Base-by-base conservation (phyloP, 768 basidiomycete genomes). In the Stropharia rugosoannulata region DNA sequence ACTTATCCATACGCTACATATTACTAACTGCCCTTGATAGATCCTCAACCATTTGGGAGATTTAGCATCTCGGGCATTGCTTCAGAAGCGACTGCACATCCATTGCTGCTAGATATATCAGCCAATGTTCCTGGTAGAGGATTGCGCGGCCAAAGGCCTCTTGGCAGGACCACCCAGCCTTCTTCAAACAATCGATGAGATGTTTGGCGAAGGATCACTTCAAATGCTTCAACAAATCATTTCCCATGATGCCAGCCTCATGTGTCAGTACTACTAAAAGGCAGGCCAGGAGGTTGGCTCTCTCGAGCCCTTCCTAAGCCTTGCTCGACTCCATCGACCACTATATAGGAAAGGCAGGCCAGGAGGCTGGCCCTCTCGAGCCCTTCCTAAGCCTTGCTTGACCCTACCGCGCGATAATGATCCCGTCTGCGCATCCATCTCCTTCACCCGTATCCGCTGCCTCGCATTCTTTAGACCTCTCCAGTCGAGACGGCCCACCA, bases 161-260 rank as follows among this genome's bases (percentile, higher is more conserved):
- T 81, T 43, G 75, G 79, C 45, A n/a, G 74, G 73, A 45, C 78
- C 76, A 51, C 77, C 72, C 16, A 86, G 89, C 44, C 75, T 94
- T 41, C 71, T 92, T 19, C 84, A 88, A 57, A 89, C 86, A 13
- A 84, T 97, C 41, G 88, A 93, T 57, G 85, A 88, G 56, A 83
- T 93, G 52, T 84, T 95, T 52, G 90, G 91, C 0, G 84, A 84
- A 9, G 89, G 90, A 22, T 90, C 90, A 7, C 79, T 88, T 15
- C 93, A 95, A 63, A 75, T 95, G 25, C 81, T 97, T 62, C 89
- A 95, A 52, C 89, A 93, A 45, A 80, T 96, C 44, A 82, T 95
- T 62, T 77, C 82, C 47, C 83, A 83, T 47, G 75, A 82, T 15
- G 77, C n/a, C n/a, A n/a, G n/a, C n/a, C n/a, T n/a, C n/a, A n/a